Evolutionary conservation across 1,284 basidiomycete species (phyloP).

Genomic region (Heterobasidion irregulare): DNA sequence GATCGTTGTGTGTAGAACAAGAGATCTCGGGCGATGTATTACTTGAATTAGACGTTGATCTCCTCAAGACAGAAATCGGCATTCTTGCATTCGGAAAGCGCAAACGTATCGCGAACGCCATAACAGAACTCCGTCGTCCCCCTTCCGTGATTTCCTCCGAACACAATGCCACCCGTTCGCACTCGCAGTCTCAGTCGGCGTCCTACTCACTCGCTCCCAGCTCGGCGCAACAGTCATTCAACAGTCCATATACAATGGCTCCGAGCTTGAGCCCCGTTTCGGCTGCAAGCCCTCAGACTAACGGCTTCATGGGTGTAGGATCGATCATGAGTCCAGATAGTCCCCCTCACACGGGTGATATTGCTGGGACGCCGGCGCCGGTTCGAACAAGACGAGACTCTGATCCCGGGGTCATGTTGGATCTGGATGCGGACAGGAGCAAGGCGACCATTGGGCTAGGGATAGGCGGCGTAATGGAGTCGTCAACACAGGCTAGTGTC

Average conservation of each 20-base stretch:
- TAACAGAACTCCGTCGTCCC: slow-evolving; percentile 78
- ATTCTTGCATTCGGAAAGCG: slow-evolving; percentile 93
- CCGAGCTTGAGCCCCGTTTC: slow-evolving; percentile 6
- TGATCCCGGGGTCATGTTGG: too few relatives aligned
- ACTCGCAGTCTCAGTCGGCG: slow-evolving; percentile 30
- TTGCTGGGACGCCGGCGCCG: too few relatives aligned
- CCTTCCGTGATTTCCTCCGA: slow-evolving; percentile 31
- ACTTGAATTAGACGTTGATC: slow-evolving; percentile 86
- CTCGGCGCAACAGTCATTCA: slow-evolving; percentile 28
- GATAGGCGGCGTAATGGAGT: slow-evolving; percentile 9
- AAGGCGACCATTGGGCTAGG: slow-evolving; percentile 13
- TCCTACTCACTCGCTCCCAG: slow-evolving; percentile 26
- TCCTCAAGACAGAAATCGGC: slow-evolving; percentile 94
- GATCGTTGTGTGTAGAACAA: slow-evolving; percentile 56
- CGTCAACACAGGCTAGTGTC: too few relatives aligned
- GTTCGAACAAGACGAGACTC: too few relatives aligned
- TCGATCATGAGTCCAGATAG: too few relatives aligned
- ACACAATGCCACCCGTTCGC: slow-evolving; percentile 13
- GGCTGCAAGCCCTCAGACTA: slow-evolving; percentile 1
- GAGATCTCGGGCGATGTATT: slow-evolving; percentile 97
- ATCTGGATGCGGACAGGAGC: not conserved
- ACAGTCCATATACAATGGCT: slow-evolving; percentile 20
- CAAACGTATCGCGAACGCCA: slow-evolving; percentile 90
- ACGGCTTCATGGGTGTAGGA: too few relatives aligned
- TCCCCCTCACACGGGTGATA: too few relatives aligned